Evolutionary conservation across 305 asterid species (phyloP).

Genomic region (Rubia occidens): DNA sequence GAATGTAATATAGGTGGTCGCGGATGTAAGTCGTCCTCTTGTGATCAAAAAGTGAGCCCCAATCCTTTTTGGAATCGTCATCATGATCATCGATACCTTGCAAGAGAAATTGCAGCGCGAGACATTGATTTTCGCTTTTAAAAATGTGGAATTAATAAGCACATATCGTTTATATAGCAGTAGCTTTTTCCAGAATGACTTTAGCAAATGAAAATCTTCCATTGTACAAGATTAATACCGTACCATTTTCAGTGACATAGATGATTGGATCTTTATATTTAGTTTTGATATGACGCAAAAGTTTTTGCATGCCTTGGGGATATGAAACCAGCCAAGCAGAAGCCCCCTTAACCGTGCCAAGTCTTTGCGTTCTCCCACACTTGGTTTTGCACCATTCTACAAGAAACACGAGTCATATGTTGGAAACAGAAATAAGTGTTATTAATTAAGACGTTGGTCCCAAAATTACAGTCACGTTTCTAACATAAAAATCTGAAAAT

Average conservation of each 20-base stretch:
- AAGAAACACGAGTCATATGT: not conserved
- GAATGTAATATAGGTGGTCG: not conserved
- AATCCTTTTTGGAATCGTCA: not conserved
- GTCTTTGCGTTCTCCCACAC: not conserved
- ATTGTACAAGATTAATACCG: not conserved
- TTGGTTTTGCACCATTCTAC: not conserved
- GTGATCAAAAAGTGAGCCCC: not conserved
- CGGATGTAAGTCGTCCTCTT: not conserved
- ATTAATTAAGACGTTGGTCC: too few relatives aligned
- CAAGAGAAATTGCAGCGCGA: too few relatives aligned
- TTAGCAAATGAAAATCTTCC: not conserved
- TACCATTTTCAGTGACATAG: conserved; percentile 8
- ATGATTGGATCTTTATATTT: not conserved
- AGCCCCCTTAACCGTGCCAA: not conserved
- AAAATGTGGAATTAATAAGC: too few relatives aligned
- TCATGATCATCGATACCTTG: conserved; percentile 8
- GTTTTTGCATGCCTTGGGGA: not conserved
- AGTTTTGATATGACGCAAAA: not conserved
- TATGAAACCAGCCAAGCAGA: conserved; percentile 7
- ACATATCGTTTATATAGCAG: too few relatives aligned
- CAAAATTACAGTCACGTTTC: too few relatives aligned
- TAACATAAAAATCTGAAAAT: too few relatives aligned
- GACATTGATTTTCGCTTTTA: not conserved
- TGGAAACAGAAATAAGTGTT: too few relatives aligned
- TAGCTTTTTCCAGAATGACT: not conserved